phyloP scores from a whole-genome alignment of 169 alveolate genomes.

The Babesia gibsoni region DNA sequence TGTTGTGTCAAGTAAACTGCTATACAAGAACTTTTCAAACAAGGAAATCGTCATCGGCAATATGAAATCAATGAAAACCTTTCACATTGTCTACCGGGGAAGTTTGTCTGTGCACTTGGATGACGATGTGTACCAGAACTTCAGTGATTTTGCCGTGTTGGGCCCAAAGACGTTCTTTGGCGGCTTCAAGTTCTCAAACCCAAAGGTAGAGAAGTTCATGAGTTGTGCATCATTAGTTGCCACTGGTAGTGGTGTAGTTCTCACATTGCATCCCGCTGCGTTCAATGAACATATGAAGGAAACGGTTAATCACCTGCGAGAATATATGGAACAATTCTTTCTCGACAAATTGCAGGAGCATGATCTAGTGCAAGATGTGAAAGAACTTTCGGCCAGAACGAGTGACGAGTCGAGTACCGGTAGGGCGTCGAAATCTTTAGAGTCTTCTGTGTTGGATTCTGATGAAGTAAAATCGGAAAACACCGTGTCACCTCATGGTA shows the following conservation, averaged over 20 bases:
- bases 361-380: constrained; percentile 23
- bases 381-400: neutral
- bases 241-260: constrained; percentile 1
- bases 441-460: neutral
- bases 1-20: neutral
- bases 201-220: neutral
- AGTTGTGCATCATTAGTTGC: constrained; percentile 47
- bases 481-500: no score
- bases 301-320: neutral
- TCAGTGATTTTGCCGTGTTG: constrained; percentile 18
- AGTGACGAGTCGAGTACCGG: neutral
- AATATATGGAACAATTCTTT: constrained; percentile 5
- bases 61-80: neutral
- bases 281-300: neutral
- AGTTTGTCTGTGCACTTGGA: constrained; percentile 16
- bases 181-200: neutral
- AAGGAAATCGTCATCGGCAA: constrained; percentile 37
- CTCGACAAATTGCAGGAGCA: constrained; percentile 25
- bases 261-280: constrained; percentile 4
- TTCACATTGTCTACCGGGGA: constrained; percentile 46
- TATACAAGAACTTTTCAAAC: constrained; percentile 14
- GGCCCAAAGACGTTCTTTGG: constrained; percentile 40
- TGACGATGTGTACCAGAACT: neutral
- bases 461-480: neutral
- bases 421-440: no score